phyloP scores from a whole-genome alignment of 805 yeast genomes.

The Kluyveromyces wickerhamii region DNA sequence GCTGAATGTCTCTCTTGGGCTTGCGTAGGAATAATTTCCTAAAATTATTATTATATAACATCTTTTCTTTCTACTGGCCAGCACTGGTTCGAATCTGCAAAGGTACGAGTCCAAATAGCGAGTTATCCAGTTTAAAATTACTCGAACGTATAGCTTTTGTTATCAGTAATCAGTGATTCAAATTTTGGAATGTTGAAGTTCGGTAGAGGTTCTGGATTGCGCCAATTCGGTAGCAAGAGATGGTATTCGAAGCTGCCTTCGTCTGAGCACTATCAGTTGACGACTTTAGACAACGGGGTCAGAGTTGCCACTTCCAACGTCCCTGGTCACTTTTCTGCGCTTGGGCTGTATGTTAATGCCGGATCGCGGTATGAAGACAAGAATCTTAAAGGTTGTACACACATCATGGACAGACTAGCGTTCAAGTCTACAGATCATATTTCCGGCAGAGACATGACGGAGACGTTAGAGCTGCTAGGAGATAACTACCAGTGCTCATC shows the following conservation, averaged over 20 bases:
- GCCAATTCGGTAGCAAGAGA: no score
- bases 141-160: no score
- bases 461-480: conserved; percentile 69
- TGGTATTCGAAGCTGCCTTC: conserved; percentile 18
- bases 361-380: conserved; percentile 79
- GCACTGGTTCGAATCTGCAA: no score
- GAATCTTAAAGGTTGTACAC: conserved; percentile 63
- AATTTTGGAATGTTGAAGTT: no score
- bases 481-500: conserved; percentile 93
- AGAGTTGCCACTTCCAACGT: conserved; percentile 76
- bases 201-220: no score
- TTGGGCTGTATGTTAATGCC: conserved; percentile 83
- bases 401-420: conserved; percentile 78
- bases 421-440: conserved; percentile 60
- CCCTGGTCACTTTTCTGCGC: conserved; percentile 85
- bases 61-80: no score
- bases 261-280: conserved; percentile 19
- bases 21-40: no score
- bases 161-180: no score
- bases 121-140: no score
- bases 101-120: no score
- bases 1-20: no score
- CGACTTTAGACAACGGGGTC: conserved; percentile 64
- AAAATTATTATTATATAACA: no score
- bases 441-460: conserved; percentile 63